Conservation (phyloP, 2,329 filamentous ascomycete species). For the Diaporthe caulivora region DNA sequence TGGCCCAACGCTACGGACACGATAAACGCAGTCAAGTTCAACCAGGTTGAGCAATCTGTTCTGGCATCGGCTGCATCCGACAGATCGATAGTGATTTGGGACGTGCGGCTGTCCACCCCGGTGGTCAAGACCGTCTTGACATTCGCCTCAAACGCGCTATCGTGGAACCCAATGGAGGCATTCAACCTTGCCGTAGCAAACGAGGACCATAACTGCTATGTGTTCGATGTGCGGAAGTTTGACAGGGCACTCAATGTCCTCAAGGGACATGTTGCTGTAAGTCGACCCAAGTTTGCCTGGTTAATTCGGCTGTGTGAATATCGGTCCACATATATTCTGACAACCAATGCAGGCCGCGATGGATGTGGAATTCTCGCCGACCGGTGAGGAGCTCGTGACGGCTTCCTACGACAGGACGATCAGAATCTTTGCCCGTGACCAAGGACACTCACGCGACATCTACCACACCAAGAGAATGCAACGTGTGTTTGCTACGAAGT, state of each 20-base stretch:
- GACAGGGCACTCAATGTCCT: conserved; percentile 89
- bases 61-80: conserved; percentile 89
- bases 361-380: conserved; percentile 96
- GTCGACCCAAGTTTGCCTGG: conserved; percentile 51
- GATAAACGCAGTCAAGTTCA: conserved; percentile 89
- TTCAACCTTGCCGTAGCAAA: conserved; percentile 86
- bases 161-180: conserved; percentile 97
- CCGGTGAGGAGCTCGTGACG: conserved; percentile 91
- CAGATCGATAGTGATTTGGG: conserved; percentile 85
- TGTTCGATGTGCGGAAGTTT: conserved; percentile 96
- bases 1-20: conserved; percentile 94
- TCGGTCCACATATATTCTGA: neutral
- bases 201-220: conserved; percentile 89
- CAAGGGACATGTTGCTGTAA: conserved; percentile 80
- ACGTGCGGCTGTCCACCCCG: conserved; percentile 87
- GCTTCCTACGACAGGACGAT: conserved; percentile 91
- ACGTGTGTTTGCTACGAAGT: conserved; percentile 86
- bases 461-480: conserved; percentile 99
- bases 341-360: conserved; percentile 75
- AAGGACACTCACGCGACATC: conserved; percentile 89
- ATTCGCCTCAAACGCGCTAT: conserved; percentile 84
- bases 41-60: conserved; percentile 93
- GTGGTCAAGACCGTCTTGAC: conserved; percentile 84
- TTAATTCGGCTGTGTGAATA: neutral
- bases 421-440: conserved; percentile 83